phyloP scores from a whole-genome alignment of 441 rosid genomes.

The Croton laevigatus region DNA sequence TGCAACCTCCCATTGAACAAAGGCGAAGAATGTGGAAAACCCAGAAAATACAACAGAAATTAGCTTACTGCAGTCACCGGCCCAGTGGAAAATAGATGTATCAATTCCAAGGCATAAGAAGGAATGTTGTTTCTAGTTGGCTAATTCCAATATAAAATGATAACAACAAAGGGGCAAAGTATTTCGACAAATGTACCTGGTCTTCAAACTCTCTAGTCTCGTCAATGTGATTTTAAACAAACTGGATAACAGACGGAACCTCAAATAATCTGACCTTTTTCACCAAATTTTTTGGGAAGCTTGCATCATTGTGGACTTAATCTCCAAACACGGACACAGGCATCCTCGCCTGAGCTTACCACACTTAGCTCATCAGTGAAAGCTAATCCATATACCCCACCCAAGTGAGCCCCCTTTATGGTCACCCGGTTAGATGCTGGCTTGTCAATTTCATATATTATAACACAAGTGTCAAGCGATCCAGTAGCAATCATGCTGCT shows the following conservation, averaged over 20 bases:
- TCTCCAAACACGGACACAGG: conserved; percentile 86
- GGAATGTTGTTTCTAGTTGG: conserved; percentile 2
- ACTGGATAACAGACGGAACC: conserved; percentile 18
- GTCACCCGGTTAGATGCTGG: conserved; percentile 75
- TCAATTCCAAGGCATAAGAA: conserved; percentile 2
- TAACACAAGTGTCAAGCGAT: conserved; percentile 85
- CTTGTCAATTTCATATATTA: conserved; percentile 80
- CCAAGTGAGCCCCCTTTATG: conserved; percentile 85
- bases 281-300: conserved; percentile 5
- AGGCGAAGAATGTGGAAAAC: neutral
- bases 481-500: conserved; percentile 84
- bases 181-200: conserved; percentile 9
- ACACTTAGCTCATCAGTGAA: conserved; percentile 63
- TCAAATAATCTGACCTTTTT: conserved; percentile 10
- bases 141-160: neutral
- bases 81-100: neutral
- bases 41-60: neutral
- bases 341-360: conserved; percentile 97
- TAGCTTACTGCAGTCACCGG: neutral
- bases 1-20: neutral
- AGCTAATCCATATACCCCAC: conserved; percentile 90
- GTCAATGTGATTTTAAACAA: conserved; percentile 7
- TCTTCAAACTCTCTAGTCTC: conserved; percentile 4
- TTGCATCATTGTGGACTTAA: conserved; percentile 41
- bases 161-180: neutral